phyloP scores from a whole-genome alignment of 371 early-diverging fungal genomes.

The Gilbertella persicaria region DNA sequence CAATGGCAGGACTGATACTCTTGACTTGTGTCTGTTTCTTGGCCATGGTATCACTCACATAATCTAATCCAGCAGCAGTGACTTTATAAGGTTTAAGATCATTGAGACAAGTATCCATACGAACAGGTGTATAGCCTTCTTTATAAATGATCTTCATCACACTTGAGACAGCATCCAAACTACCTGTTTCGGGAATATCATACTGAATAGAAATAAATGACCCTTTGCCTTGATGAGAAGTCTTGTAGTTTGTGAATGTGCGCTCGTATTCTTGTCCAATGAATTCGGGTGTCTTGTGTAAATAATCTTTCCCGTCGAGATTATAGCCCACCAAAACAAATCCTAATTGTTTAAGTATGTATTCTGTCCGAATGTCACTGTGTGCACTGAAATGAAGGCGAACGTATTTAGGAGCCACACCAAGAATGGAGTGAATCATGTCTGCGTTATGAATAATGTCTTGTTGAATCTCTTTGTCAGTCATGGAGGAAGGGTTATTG shows the following conservation, averaged over 20 bases:
- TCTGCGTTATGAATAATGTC: constrained; percentile 55
- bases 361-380: constrained; percentile 42
- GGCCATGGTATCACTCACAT: too few relatives aligned
- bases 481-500: constrained; percentile 45
- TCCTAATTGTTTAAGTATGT: constrained; percentile 48
- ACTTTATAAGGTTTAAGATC: constrained; percentile 57
- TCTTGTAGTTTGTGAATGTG: constrained; percentile 46
- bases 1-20: too few relatives aligned
- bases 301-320: constrained; percentile 58
- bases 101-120: constrained; percentile 56
- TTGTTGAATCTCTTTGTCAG: constrained; percentile 44
- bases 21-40: too few relatives aligned
- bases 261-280: constrained; percentile 41
- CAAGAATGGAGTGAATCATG: constrained; percentile 48
- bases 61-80: too few relatives aligned
- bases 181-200: constrained; percentile 57
- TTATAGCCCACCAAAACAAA: constrained; percentile 56
- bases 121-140: constrained; percentile 54
- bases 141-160: constrained; percentile 43
- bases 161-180: constrained; percentile 44
- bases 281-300: constrained; percentile 29
- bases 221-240: constrained; percentile 47
- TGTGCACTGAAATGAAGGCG: constrained; percentile 51
- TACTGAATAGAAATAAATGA: constrained; percentile 55
- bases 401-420: constrained; percentile 54